These are phyloP conservation scores for Solanum peruvianum DNA, from an alignment of 257 asterid genomes.

Conservation along the genomic window DNA sequence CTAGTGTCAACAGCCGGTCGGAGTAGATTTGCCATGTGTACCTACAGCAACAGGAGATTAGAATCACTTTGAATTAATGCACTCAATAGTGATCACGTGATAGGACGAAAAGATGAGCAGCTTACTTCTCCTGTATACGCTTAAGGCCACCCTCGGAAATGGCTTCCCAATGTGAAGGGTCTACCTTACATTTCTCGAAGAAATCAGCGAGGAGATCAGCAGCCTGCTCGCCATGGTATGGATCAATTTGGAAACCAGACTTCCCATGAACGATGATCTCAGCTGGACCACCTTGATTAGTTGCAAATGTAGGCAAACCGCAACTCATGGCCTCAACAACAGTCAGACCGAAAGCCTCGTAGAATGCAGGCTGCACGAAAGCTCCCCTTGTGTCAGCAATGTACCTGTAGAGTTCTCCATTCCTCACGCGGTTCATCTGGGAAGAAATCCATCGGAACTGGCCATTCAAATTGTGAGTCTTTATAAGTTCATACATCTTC, in stretches of 20 bases:
- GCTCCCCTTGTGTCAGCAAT: conserved; percentile 76
- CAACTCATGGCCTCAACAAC: conserved; percentile 99
- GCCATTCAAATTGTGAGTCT: conserved; percentile 58
- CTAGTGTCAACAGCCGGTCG: conserved; percentile 63
- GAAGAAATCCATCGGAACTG: conserved; percentile 97
- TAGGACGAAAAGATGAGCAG: neutral
- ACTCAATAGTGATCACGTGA: neutral
- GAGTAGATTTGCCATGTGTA: conserved; percentile 94
- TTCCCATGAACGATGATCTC: conserved; percentile 84
- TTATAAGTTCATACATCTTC: conserved; percentile 76
- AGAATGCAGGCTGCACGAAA: conserved; percentile 94
- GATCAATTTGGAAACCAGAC: conserved; percentile 97
- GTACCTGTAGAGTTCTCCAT: conserved; percentile 88
- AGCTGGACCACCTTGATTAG: conserved; percentile 81
- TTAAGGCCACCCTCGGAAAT: conserved; percentile 62
- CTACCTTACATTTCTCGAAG: conserved; percentile 62
- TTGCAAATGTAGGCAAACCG: conserved; percentile 91
- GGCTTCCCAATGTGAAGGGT: conserved; percentile 62
- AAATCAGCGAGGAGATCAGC: conserved; percentile 54
- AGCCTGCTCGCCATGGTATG: conserved; percentile 70
- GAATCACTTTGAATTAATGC: neutral
- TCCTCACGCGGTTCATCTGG: conserved; percentile 94
- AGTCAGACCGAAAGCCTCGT: conserved; percentile 92
- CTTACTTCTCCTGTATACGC: conserved; percentile 87
- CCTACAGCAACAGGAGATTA: conserved; percentile 19